Conservation (phyloP, 495 filamentous ascomycete species). For the Entonaema liquescens region DNA sequence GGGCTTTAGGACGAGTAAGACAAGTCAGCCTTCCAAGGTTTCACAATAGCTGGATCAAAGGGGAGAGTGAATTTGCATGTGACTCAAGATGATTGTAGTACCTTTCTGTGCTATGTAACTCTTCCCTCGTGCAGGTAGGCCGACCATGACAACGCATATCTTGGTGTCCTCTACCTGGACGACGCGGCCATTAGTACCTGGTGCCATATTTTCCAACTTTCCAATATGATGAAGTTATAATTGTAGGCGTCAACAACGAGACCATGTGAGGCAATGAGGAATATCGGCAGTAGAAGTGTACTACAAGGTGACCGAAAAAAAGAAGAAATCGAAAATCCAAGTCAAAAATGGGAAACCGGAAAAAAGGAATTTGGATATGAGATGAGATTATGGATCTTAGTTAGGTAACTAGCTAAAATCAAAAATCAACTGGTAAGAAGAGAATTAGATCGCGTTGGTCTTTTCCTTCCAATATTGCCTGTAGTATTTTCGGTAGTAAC, state of each 20-base stretch:
- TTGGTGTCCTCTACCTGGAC: conserved; percentile 89
- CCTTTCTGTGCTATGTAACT: conserved; percentile 97
- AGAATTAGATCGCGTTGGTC: neutral
- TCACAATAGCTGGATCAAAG: conserved; percentile 1
- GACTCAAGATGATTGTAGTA: conserved; percentile 49
- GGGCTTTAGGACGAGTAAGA: conserved; percentile 64
- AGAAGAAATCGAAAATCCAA: neutral
- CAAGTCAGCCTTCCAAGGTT: conserved; percentile 27
- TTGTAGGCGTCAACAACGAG: conserved; percentile 9
- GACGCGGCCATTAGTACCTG: conserved; percentile 57
- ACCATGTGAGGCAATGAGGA: conserved; percentile 35
- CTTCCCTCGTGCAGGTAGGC: conserved; percentile 93
- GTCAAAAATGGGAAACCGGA: neutral
- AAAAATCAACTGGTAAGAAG: neutral
- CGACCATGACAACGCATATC: conserved; percentile 99
- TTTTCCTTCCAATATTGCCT: neutral
- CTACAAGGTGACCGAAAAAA: neutral
- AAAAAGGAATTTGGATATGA: conserved; percentile 13
- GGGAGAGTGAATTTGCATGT: neutral
- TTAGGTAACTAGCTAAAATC: neutral
- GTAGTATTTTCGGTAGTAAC: neutral
- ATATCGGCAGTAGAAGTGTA: neutral
- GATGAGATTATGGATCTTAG: neutral
- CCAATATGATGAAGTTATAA: conserved; percentile 14
- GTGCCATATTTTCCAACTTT: conserved; percentile 52